Percentiles rank a stretch among this genome's conserved stretches.
Evolutionary conservation across 1,139 yeast genomes (phyloP).

Genomic region (Suhomyces anneliseae): DNA sequence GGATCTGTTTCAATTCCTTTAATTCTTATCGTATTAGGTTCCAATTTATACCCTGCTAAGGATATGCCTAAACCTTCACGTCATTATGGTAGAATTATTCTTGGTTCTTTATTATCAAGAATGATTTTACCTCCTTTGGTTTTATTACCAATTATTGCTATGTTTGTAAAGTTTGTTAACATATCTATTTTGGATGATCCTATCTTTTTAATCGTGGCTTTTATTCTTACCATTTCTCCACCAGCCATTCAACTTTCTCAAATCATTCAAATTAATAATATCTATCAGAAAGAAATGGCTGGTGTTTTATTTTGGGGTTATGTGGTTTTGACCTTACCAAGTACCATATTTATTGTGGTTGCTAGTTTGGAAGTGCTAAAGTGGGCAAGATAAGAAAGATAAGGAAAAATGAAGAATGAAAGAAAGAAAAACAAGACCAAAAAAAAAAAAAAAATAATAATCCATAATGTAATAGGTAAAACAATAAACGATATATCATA

Average conservation of each 20-base stretch:
- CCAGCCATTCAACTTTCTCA: constrained; percentile 86
- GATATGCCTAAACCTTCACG: constrained; percentile 67
- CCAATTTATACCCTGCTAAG: constrained; percentile 66
- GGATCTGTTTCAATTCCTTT: constrained; percentile 84
- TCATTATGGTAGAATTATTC: constrained; percentile 56
- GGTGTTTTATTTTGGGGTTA: constrained; percentile 89
- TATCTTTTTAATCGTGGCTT: constrained; percentile 73
- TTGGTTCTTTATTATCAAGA: constrained; percentile 69
- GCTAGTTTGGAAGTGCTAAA: constrained; percentile 65
- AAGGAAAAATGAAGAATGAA: too few species aligned
- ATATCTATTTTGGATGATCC: constrained; percentile 82
- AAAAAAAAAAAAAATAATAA: too few species aligned
- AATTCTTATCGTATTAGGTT: constrained; percentile 70
- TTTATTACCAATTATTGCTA: constrained; percentile 66
- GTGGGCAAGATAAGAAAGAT: constrained; percentile 30
- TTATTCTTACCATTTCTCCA: constrained; percentile 73
- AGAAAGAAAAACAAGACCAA: too few species aligned
- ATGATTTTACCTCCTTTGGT: constrained; percentile 75
- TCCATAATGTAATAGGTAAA: too few species aligned
- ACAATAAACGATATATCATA: too few species aligned
- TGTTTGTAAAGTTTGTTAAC: constrained; percentile 62
- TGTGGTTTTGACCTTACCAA: constrained; percentile 71
- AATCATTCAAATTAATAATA: constrained; percentile 73
- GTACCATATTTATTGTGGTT: constrained; percentile 73
- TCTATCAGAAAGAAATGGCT: constrained; percentile 81